Conservation (phyloP, 2,329 filamentous ascomycete species). For the Neophaeococcomyces aloes region DNA sequence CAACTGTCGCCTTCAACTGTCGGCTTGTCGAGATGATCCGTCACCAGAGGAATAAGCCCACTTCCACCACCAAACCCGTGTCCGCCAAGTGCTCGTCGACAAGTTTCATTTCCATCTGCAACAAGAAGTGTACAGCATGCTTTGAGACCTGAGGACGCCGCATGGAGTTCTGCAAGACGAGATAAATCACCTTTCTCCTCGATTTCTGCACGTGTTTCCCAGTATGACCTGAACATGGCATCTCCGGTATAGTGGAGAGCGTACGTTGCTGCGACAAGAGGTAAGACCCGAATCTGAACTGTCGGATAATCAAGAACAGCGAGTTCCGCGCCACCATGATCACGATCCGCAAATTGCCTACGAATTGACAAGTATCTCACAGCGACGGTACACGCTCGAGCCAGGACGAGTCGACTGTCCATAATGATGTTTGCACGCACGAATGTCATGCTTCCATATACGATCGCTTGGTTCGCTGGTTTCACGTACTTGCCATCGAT, state of each 20-base stretch:
- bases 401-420: constrained; percentile 42
- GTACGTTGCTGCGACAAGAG: constrained; percentile 42
- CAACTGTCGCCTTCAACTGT: constrained; percentile 73
- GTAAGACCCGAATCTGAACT: constrained; percentile 43
- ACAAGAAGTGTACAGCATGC: constrained; percentile 60
- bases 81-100: constrained; percentile 62
- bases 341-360: constrained; percentile 41
- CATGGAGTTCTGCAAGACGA: constrained; percentile 58
- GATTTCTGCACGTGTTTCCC: constrained; percentile 35
- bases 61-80: constrained; percentile 45
- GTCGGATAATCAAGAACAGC: constrained; percentile 44
- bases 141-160: constrained; percentile 65
- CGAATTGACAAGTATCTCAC: constrained; percentile 40
- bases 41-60: constrained; percentile 51
- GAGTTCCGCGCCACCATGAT: constrained; percentile 31
- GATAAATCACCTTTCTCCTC: constrained; percentile 37
- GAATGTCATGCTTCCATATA: constrained; percentile 39
- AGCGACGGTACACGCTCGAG: constrained; percentile 42
- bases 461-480: constrained; percentile 36
- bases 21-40: constrained; percentile 59
- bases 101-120: constrained; percentile 64
- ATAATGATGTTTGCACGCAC: constrained; percentile 30
- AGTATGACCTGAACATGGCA: constrained; percentile 40
- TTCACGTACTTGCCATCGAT: constrained; percentile 35
- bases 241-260: constrained; percentile 34